Base-by-base conservation (phyloP, 1,284 basidiomycete genomes). In the Leccinum fuscescens region DNA sequence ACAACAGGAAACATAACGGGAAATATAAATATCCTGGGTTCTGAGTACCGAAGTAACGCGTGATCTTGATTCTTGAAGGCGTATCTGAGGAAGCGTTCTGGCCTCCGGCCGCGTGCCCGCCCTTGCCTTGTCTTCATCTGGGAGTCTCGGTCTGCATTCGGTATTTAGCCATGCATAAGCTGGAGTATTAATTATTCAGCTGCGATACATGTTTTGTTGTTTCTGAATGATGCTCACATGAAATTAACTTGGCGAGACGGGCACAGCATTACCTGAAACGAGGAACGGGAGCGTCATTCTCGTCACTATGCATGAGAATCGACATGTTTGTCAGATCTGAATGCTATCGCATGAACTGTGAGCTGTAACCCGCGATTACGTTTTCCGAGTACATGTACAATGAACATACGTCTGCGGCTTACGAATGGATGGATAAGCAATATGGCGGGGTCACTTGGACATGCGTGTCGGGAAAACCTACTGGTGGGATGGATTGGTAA, bases 271-370 rank as follows among this genome's bases (percentile, higher is more conserved):
- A n/a, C 6, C 27, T 55, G 63, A 62, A 67, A 60, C 52, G 29
- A 46, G 55, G 22, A 27, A 57, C 33, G 3, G 9, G 27, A 31
- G 44, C 17, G 27, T 62, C 61, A 53, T 55, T 59, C 44, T 65
- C 57, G 50, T 65, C 48, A 63, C 3, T 4, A 15, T 24, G 42
- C 1, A 50, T 56, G 42, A 65, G 49, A 22, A 24, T 7, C 20
- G n/a, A 39, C 14, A 37, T 12, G 48, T 59, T 61, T 59, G 66
- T 67, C 57, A 62, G 46, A 42, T 29, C 8, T 49, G 57, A 67
- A 68, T 50, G 57, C 53, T 68, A 69, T 66, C 64, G 58, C 49
- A 60, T 54, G 55, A 50, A 39, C 27, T 51, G 52, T 42, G n/a
- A 42, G n/a, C 35, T 37, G 6, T 14, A 7, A 20, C 8, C 7